Conservation (phyloP, 208 protist genomes). For the Crithidia expoeki region DNA sequence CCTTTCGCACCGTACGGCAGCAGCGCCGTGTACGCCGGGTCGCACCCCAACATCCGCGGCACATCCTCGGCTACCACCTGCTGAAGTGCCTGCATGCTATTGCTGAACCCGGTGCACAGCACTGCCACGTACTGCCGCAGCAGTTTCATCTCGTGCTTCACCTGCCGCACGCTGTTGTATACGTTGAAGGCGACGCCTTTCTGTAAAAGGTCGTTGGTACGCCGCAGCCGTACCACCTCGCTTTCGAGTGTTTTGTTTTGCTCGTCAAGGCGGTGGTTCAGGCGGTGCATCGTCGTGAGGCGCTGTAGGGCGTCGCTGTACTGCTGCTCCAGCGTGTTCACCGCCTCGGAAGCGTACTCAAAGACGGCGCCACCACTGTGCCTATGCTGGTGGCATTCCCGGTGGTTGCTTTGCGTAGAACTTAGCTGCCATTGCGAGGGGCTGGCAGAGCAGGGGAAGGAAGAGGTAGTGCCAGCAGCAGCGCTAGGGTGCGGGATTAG, state of each 20-base stretch:
- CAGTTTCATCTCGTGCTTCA: slow-evolving; percentile 40
- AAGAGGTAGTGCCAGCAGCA: too few species aligned
- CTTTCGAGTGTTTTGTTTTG: slow-evolving; percentile 25
- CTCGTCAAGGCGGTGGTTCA: slow-evolving; percentile 31
- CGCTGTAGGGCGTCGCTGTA: slow-evolving; percentile 45
- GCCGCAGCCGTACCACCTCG: slow-evolving; percentile 25
- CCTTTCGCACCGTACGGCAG: slow-evolving; percentile 26
- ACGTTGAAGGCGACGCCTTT: slow-evolving; percentile 32
- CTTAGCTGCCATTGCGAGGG: slow-evolving; percentile 26
- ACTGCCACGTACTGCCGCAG: slow-evolving; percentile 51
- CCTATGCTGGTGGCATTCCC: neutral
- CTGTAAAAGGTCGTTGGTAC: slow-evolving; percentile 15
- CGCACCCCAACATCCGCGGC: slow-evolving; percentile 4
- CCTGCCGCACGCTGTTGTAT: slow-evolving; percentile 40
- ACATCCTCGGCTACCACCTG: slow-evolving; percentile 31
- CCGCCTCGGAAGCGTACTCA: slow-evolving; percentile 41
- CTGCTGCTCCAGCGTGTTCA: slow-evolving; percentile 49
- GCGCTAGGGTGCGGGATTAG: neutral
- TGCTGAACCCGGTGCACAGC: slow-evolving; percentile 41
- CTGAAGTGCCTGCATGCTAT: slow-evolving; percentile 31
- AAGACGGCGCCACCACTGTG: slow-evolving; percentile 6
- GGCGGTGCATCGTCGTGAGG: slow-evolving; percentile 38
- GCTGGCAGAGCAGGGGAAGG: neutral
- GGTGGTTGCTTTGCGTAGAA: slow-evolving; percentile 14
- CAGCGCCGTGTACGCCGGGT: slow-evolving; percentile 21